Base-by-base conservation (phyloP, 2,329 filamentous ascomycete genomes). In the Colletotrichum godetiae region DNA sequence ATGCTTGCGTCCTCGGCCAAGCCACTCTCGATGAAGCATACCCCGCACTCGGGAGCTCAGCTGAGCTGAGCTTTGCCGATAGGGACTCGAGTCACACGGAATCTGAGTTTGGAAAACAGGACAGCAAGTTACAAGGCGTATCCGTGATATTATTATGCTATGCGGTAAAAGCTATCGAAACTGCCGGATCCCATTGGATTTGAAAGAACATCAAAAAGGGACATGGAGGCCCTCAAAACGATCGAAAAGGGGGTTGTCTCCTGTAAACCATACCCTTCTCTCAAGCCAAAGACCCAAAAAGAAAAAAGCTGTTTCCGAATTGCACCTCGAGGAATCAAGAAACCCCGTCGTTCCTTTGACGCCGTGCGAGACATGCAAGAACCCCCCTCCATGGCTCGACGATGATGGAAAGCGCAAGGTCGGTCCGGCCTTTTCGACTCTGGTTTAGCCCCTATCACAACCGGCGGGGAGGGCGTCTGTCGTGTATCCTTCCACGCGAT, bases 101-200 rank as follows among this genome's bases (percentile, higher is more conserved):
- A n/a, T 49, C n/a, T 42, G 37, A 49, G 10, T 27, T 4, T 19
- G 35, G 37, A n/a, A 2, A 46, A 10, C 19, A 24, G 49, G 7
- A 22, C 7, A 31, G 7, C 49, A 27, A 31, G 5, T 4, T 55
- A 5, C 31, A 62, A 56, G 57, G 52, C 63, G 57, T 56, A 61
- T 22, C 55, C 63, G 57, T 73, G 52, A 58, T 69, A 31, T 62
- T 61, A 69, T 73, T 74, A 73, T 73, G 65, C 46, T 66, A 64
- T 64, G 27, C 46, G 46, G 13, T n/a, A 24, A 15, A 19, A 15
- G 19, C 42, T 37, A 29, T 52, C 46, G 19, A 55, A 59, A 53
- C 46, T 64, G 12, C 37, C 52, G 52, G 8, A 31, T 27, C 19
- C n/a, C 31, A 55, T 4, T 15, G 8, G 42, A 15, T 49, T n/a